Conservation (phyloP, 208 protist species). For the Balamuthia mandrillaris region DNA sequence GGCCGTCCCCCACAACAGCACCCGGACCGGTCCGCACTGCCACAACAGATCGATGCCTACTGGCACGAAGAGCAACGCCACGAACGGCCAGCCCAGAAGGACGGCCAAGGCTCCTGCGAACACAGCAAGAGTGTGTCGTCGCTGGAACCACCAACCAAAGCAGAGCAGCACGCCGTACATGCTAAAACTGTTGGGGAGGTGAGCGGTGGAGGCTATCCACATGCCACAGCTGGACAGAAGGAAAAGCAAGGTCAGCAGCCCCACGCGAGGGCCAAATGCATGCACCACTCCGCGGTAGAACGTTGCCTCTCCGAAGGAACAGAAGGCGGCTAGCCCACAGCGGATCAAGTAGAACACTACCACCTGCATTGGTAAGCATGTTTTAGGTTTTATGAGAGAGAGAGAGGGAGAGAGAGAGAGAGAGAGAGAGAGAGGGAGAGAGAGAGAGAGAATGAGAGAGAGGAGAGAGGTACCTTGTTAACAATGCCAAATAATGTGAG, state of each 20-base stretch:
- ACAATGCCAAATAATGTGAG: not conserved
- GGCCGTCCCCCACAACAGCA: not conserved
- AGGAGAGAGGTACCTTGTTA: not conserved
- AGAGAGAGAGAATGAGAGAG: not conserved
- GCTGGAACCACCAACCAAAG: slow-evolving; percentile 49
- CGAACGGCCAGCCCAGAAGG: slow-evolving; percentile 87
- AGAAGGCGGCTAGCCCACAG: slow-evolving; percentile 46
- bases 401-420: not conserved
- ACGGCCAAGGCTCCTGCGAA: slow-evolving; percentile 47
- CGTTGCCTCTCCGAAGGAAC: slow-evolving; percentile 39
- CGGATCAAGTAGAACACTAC: slow-evolving; percentile 40
- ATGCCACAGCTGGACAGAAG: slow-evolving; percentile 75
- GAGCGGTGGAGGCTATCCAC: slow-evolving; percentile 69
- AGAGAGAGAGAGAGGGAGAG: not conserved
- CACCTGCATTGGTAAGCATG: slow-evolving; percentile 41
- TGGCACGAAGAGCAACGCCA: slow-evolving; percentile 73
- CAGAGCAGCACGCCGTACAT: slow-evolving; percentile 72
- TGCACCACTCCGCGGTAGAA: slow-evolving; percentile 27
- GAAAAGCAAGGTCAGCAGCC: not conserved
- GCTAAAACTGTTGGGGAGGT: slow-evolving; percentile 81
- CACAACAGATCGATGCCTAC: slow-evolving; percentile 77
- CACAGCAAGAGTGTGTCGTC: not conserved
- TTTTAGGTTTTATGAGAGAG: not conserved
- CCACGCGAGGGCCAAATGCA: not conserved
- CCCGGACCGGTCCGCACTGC: slow-evolving; percentile 42